Conservation (phyloP, 2,329 filamentous ascomycete genomes). For the Geosmithia flava region DNA sequence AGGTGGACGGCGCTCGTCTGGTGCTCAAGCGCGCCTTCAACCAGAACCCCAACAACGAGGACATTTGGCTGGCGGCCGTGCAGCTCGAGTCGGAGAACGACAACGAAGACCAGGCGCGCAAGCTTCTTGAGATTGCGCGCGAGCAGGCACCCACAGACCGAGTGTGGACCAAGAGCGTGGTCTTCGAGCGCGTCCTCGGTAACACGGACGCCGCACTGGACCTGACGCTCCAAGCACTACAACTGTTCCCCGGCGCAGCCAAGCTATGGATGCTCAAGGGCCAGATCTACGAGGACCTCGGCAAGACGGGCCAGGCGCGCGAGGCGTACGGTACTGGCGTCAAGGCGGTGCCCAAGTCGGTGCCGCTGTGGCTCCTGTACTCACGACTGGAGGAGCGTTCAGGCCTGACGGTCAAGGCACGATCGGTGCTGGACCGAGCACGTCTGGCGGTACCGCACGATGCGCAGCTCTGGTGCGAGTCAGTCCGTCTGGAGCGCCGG, state of each 20-base stretch:
- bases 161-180: constrained; percentile 93
- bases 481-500: constrained; percentile 83
- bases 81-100: constrained; percentile 89
- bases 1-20: constrained; percentile 73
- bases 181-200: constrained; percentile 78
- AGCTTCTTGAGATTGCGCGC: constrained; percentile 70
- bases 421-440: constrained; percentile 85
- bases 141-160: constrained; percentile 87
- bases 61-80: constrained; percentile 94
- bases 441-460: constrained; percentile 79
- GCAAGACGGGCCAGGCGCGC: constrained; percentile 69
- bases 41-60: constrained; percentile 91
- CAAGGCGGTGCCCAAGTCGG: constrained; percentile 71
- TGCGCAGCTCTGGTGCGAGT: constrained; percentile 79
- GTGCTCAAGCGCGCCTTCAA: constrained; percentile 86
- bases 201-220: constrained; percentile 73
- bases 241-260: constrained; percentile 70
- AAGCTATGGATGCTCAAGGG: constrained; percentile 99
- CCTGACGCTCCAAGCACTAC: constrained; percentile 74
- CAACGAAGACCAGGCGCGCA: constrained; percentile 68
- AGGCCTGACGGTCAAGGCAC: constrained; percentile 79
- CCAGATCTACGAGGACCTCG: constrained; percentile 83
- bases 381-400: constrained; percentile 76
- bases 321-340: constrained; percentile 85
- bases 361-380: constrained; percentile 83